These are phyloP conservation scores for Pouteria glomerata DNA, from an alignment of 148 eudicot species.

Conservation along the genomic window DNA sequence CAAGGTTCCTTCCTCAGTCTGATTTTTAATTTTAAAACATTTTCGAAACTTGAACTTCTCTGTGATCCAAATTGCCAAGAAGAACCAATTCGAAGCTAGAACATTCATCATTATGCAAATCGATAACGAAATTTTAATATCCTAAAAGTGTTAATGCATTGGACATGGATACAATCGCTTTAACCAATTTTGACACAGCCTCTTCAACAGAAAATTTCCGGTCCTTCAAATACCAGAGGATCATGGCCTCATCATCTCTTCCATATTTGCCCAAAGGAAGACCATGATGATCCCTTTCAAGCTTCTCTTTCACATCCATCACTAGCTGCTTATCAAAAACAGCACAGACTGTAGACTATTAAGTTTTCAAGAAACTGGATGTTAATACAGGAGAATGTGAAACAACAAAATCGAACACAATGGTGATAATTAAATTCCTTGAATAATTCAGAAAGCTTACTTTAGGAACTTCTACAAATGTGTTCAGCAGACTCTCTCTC, in stretches of 20 bases:
- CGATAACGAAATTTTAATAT: background rate
- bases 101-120: background rate
- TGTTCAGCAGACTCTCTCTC: too few species aligned
- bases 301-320: slow-evolving; percentile 74
- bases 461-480: too few species aligned
- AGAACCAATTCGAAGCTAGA: background rate
- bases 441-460: background rate
- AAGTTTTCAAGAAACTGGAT: too few species aligned
- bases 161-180: slow-evolving; percentile 66
- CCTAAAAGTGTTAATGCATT: background rate
- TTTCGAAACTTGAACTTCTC: too few species aligned
- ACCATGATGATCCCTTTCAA: slow-evolving; percentile 46
- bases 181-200: slow-evolving; percentile 60
- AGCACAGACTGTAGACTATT: slow-evolving; percentile 4
- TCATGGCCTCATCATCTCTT: slow-evolving; percentile 91
- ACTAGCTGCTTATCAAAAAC: slow-evolving; percentile 55
- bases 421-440: background rate
- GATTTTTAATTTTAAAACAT: too few species aligned
- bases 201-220: slow-evolving; percentile 69
- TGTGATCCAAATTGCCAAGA: background rate
- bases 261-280: slow-evolving; percentile 83
- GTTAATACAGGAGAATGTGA: background rate
- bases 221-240: slow-evolving; percentile 92
- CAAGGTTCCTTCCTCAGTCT: background rate
- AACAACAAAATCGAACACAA: background rate